Conservation (phyloP, 495 filamentous ascomycete species). For the Annulohypoxylon stygium region DNA sequence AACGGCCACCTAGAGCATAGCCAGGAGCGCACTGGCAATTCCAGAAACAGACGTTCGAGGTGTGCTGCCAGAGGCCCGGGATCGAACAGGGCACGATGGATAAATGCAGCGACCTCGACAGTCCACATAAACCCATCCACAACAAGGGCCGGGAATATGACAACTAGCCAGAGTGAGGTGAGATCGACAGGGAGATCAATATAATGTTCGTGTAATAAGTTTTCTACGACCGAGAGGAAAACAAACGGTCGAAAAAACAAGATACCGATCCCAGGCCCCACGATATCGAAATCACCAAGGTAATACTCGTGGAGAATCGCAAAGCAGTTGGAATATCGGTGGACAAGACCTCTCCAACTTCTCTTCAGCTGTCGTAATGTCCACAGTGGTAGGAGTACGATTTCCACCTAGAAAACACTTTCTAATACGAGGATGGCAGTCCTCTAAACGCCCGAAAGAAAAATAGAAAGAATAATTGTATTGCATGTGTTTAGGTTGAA, state of each 20-base stretch:
- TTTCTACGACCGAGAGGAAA: too few relatives aligned
- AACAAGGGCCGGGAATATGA: too few relatives aligned
- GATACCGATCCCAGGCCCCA: not conserved
- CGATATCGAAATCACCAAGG: not conserved
- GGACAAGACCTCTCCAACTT: conserved; percentile 7
- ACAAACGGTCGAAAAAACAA: too few relatives aligned
- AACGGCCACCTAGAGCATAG: not conserved
- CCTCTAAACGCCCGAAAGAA: conserved; percentile 18
- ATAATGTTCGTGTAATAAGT: too few relatives aligned
- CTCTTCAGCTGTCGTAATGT: not conserved
- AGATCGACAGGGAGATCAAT: too few relatives aligned
- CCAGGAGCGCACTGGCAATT: not conserved
- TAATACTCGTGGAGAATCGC: conserved; percentile 2
- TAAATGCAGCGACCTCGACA: not conserved
- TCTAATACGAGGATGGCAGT: not conserved
- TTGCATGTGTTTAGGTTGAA: not conserved
- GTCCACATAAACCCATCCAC: not conserved
- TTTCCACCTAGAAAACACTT: not conserved
- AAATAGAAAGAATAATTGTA: conserved; percentile 4
- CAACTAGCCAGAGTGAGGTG: too few relatives aligned
- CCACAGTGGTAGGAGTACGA: not conserved
- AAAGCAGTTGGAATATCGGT: conserved; percentile 12
- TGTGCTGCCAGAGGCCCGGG: conserved; percentile 6
- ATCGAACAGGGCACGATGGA: not conserved
- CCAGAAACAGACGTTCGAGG: not conserved